Conservation (phyloP, 148 eudicot species). For the Chenopodium suecicum region DNA sequence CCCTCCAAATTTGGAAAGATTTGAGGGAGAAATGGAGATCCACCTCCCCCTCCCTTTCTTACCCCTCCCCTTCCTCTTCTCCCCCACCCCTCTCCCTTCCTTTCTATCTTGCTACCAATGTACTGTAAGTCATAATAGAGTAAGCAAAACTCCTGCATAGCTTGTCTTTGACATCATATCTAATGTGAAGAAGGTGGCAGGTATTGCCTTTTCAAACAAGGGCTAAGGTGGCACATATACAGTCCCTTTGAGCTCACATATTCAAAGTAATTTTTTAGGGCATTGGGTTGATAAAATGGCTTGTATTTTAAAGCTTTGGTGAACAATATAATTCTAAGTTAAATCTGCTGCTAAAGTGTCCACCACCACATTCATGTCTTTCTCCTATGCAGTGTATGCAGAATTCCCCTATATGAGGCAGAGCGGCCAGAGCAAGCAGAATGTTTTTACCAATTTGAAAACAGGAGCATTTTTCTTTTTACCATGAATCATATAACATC, state of each 20-base stretch:
- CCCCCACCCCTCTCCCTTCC: no score
- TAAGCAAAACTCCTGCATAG: no score
- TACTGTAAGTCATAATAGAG: no score
- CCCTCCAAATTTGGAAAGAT: no score
- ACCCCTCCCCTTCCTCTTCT: no score
- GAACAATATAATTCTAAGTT: neutral
- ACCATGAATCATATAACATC: neutral
- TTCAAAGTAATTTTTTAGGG: neutral
- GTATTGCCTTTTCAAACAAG: neutral
- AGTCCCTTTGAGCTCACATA: neutral
- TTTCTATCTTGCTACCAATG: no score
- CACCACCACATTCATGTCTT: neutral
- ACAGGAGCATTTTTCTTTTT: neutral
- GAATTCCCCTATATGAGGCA: neutral
- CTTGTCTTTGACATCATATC: neutral
- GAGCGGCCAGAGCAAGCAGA: neutral
- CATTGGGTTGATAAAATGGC: neutral
- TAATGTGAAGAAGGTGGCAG: neutral
- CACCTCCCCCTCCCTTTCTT: no score
- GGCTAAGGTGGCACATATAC: neutral
- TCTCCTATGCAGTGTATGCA: neutral
- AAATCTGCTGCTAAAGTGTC: neutral
- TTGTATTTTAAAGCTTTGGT: neutral
- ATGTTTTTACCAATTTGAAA: neutral
- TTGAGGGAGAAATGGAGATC: no score